Percentiles rank a stretch among this genome's conserved stretches.
Evolutionary conservation across 2,329 filamentous ascomycete genomes (phyloP).

Genomic region (Epichloe coenophiala): DNA sequence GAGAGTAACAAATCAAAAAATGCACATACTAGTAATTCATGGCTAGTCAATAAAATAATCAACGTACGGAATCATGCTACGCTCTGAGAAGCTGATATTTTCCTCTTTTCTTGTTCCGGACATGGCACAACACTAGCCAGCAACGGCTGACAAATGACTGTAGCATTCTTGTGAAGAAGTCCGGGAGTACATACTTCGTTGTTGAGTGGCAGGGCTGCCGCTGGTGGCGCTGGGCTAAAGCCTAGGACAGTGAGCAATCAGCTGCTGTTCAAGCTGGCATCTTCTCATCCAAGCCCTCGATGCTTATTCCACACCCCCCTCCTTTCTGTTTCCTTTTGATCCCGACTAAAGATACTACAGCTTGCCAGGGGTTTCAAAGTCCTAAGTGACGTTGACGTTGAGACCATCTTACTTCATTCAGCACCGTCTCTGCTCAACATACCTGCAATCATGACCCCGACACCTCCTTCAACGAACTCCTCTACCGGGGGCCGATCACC

Average conservation of each 20-base stretch:
- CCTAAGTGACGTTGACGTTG: not conserved
- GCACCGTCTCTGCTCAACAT: not conserved
- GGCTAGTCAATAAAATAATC: no score
- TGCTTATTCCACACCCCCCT: not conserved
- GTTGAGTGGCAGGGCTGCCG: no score
- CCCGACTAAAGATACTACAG: no score
- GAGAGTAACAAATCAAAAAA: not conserved
- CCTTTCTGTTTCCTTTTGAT: no score
- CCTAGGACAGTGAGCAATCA: not conserved
- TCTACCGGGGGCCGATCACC: constrained; percentile 68
- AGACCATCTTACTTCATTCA: not conserved
- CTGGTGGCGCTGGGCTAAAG: no score
- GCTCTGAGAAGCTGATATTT: no score
- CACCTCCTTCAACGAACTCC: constrained; percentile 67
- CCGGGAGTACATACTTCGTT: no score
- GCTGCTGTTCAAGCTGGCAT: not conserved
- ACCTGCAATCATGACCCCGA: constrained; percentile 48
- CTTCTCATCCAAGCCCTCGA: not conserved
- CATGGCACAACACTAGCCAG: no score
- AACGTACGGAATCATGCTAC: no score
- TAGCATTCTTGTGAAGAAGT: no score
- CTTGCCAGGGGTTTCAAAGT: not conserved
- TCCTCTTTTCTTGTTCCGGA: no score
- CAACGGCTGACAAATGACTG: no score
- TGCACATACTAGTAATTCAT: not conserved